Evolutionary conservation across 164 flowering plant genomes (phyloP), one percentile per base, ranked within the genome.

Genomic region (Magnolia changhungtana): DNA sequence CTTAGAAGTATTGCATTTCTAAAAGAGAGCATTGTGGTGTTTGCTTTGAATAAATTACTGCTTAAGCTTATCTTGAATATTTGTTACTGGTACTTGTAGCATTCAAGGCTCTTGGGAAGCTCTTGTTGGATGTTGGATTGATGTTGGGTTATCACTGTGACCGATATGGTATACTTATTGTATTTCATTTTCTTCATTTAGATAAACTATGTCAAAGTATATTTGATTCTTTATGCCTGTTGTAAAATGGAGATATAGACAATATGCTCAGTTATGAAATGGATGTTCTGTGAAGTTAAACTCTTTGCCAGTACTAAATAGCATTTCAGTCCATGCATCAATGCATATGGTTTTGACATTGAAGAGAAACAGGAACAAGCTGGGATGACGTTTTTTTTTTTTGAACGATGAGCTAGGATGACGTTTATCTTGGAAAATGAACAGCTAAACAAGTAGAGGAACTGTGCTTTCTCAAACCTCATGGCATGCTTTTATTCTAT

Each of bases 71-170:
- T 66, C 74, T 75, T 50, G 7, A 37, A 51, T 70, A 69, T 52
- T 52, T 59, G 19, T 74, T 63, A 45, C 74, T 70, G 61, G 11
- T 31, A 61, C 14, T 63, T 84, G 83, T 76, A 96, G 99, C 94
- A 78, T 96, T 96, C 74, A 96, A 96, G 90, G 82, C 92, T 78
- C 95, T 96, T 80, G 98, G 98, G 63, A 92, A 89, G 89, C 87
- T 94, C 85, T 91, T 96, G 71, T 80, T 88, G 76, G 96, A 92
- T 83, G 92, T 96, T 74, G 98, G 99, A 37, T 77, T 91, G 83
- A 79, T 92, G 89, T 75, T 94, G 87, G 98, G 98, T 29, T 86
- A 87, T 86, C 99, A 94, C 77, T 96, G 99, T 75, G 99, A 96
- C 82, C 84, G 65, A 82, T 96, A 92, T 78, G 98, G 99, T 96